Conservation (phyloP, 129 eudicot genomes). For the Arctium minus region DNA sequence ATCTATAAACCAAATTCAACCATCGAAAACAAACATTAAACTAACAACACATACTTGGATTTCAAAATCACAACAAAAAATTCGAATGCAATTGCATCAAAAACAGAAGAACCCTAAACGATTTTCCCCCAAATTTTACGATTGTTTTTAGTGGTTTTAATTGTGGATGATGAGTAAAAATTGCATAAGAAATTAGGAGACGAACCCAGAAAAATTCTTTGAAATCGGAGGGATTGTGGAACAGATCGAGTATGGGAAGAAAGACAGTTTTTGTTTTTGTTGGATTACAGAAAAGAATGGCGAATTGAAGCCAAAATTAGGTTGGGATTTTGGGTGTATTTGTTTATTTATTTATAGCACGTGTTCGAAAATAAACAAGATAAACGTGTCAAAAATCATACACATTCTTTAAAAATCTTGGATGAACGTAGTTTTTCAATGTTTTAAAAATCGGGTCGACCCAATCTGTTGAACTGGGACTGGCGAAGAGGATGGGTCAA, state of each 20-base stretch:
- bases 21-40: neutral
- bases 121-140: neutral
- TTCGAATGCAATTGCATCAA: neutral
- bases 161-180: neutral
- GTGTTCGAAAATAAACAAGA: neutral
- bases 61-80: neutral
- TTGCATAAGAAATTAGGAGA: neutral
- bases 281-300: neutral
- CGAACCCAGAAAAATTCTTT: neutral
- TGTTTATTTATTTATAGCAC: neutral
- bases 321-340: neutral
- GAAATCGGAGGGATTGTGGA: neutral
- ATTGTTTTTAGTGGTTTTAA: neutral
- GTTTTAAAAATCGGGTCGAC: too few relatives aligned
- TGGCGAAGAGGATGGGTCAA: too few relatives aligned
- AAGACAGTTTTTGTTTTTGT: too few relatives aligned
- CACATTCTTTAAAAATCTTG: too few relatives aligned
- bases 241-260: neutral
- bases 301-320: neutral
- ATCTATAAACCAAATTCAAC: neutral
- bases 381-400: too few relatives aligned
- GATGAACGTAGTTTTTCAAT: too few relatives aligned
- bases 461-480: too few relatives aligned
- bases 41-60: neutral
- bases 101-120: slow-evolving; percentile 10